Evolutionary conservation across 768 basidiomycete genomes (phyloP), one percentile per base, ranked within the genome.

Genomic region (Tylopilus rubrobrunneus): DNA sequence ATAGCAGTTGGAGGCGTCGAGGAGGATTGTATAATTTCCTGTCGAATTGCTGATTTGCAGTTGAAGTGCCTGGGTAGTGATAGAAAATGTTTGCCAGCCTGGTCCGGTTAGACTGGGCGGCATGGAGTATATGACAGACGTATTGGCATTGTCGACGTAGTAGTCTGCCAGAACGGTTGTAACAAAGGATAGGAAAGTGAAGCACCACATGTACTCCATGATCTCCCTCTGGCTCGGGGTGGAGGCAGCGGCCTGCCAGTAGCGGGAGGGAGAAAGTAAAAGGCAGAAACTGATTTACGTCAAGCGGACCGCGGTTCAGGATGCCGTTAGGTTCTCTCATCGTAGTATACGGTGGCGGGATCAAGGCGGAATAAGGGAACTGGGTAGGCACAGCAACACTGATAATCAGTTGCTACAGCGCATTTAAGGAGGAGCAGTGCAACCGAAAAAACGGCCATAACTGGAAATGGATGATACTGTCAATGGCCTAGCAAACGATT

Each of bases 111-210:
- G 19, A 44, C 45, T 60, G 7, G 65, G 48, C 5, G 63, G 42
- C 54, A 56, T 53, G 17, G 62, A 34, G 44, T 66, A 66, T 17
- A 19, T 0, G 27, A 66, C 42, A 11, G 66, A 65, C 14, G 55
- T 31, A 19, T 66, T 58, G 23, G 62, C 53, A 39, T 66, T 65
- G 53, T 67, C 66, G n/a, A 63, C 47, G 36, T 60, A 33, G 48
- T 63, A 66, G 34, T 68, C 53, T 27, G 63, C 66, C 52, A 49
- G 45, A 14, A 53, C 61, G 31, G 45, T 14, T 6, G 56, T 56
- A 7, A 56, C 53, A 40, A 65, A 29, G 19, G 66, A 45, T 2
- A 67, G 23, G 33, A 28, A n/a, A 7, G 12, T 25, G 19, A 56
- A 25, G 41, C 36, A 55, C 47, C 48, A 48, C 19, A 41, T 9